These are phyloP conservation scores for Neurospora tetraspora DNA, from an alignment of 495 filamentous ascomycete genomes.

Conservation along the genomic window DNA sequence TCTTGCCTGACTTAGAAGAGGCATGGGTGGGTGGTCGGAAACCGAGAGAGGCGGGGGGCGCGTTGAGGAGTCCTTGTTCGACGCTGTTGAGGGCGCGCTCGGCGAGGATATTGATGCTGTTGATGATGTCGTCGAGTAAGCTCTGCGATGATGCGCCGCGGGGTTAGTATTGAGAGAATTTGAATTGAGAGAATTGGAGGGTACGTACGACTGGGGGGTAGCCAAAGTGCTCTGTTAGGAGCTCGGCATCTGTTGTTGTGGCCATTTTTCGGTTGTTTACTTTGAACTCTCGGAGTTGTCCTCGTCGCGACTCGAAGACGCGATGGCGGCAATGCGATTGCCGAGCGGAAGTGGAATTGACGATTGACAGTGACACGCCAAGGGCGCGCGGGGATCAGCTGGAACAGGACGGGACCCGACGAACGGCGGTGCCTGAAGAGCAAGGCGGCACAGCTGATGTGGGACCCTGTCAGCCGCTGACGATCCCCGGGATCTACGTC, in stretches of 20 bases:
- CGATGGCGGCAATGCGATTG: constrained; percentile 2
- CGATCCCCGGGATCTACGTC: background rate
- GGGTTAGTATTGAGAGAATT: background rate
- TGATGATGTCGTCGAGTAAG: constrained; percentile 95
- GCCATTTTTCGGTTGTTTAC: constrained; percentile 7
- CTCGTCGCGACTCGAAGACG: constrained; percentile 1
- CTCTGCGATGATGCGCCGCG: constrained; percentile 40
- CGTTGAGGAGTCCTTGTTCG: constrained; percentile 65
- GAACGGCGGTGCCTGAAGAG: constrained; percentile 13
- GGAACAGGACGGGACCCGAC: background rate
- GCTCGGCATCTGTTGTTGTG: constrained; percentile 42
- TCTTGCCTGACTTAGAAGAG: constrained; percentile 19
- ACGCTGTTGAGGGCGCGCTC: constrained; percentile 76
- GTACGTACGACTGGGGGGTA: constrained; percentile 78
- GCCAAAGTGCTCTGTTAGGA: constrained; percentile 92
- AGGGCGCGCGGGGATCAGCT: background rate
- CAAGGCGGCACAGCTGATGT: constrained; percentile 7
- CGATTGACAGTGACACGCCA: background rate
- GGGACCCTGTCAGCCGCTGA: background rate
- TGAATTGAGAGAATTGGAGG: background rate
- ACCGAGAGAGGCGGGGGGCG: constrained; percentile 63
- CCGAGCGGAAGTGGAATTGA: background rate
- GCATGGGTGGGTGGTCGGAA: constrained; percentile 42
- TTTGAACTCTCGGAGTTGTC: background rate
- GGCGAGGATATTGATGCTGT: constrained; percentile 82